These are phyloP conservation scores for Phycomyces nitens DNA, from an alignment of 192 early-diverging fungal species.

Conservation along the genomic window DNA sequence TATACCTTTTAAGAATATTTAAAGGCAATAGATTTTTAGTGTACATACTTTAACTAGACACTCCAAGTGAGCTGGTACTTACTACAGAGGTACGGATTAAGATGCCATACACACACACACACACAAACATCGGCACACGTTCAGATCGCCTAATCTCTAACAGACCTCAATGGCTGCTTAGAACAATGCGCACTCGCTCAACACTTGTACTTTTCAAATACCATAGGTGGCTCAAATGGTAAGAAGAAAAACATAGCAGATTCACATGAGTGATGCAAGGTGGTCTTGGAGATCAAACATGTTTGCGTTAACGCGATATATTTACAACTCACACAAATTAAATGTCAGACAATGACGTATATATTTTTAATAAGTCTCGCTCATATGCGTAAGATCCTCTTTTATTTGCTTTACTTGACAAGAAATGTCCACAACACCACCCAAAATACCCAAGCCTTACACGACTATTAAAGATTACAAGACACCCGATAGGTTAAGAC, in stretches of 20 bases:
- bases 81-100: background rate
- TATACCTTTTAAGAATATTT: background rate
- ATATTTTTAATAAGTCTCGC: too few species aligned
- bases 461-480: too few species aligned
- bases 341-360: too few species aligned
- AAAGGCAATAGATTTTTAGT: background rate
- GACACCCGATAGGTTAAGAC: too few species aligned
- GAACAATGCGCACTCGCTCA: constrained; percentile 2
- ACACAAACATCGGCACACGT: constrained; percentile 7
- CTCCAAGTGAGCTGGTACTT: background rate
- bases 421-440: background rate
- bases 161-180: constrained; percentile 1
- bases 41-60: too few species aligned
- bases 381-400: too few species aligned
- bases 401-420: background rate
- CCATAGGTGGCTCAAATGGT: constrained; percentile 9
- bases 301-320: too few species aligned
- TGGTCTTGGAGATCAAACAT: background rate
- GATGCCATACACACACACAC: background rate
- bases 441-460: too few species aligned
- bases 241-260: constrained; percentile 3
- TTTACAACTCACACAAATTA: too few species aligned
- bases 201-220: constrained; percentile 2
- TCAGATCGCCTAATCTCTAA: constrained; percentile 7
- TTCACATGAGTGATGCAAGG: constrained; percentile 5